Base-by-base conservation (phyloP, 2,329 filamentous ascomycete species). In the Alternaria incomplexa region DNA sequence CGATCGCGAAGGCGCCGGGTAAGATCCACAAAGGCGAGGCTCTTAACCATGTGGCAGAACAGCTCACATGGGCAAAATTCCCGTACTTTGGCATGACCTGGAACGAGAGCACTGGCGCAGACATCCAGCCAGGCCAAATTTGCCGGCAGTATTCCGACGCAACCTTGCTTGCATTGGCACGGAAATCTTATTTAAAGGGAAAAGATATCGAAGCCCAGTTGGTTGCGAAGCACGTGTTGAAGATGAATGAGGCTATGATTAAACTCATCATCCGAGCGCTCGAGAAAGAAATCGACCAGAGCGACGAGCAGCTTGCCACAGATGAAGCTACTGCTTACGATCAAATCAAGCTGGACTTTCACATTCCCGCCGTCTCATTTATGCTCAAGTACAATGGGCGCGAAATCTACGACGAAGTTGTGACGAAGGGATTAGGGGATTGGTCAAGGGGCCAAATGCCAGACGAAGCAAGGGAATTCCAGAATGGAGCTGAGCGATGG, bases 171-270 rank as follows among this genome's bases (percentile, higher is more conserved):
- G 36, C 1, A 17, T 40, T 10, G 4, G 36, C 0, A 40, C 36
- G 36, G 36, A 40, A 40, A 17, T 1, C n/a, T 17, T 40, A 40
- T 40, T 3, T 40, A 1, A 40, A 40, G 36, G 3, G 1, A 0
- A 40, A 40, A 1, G 36, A 40, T 1, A 0, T 40, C 36, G 36
- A 40, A 40, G 36, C 36, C 2, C 36, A 40, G 36, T 40, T 40
- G 36, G 0, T 0, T 40, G 36, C 36, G 15, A 40, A 40, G 0
- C 36, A 40, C 36, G 36, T 40, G 36, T 40, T 40, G 0, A 40
- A 1, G 36, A 0, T 40, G 8, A 3, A 40, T 0, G 1, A 1
- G 9, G 2, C 2, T 1, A 40, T 11, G 36, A 40, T 40, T 40
- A 0, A 1, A 40, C 2, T 40, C 36, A 40, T 40, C 36, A 40